phyloP scores from a whole-genome alignment of 2,329 filamentous ascomycete species.

The Nannizziopsis arthrosporioides region DNA sequence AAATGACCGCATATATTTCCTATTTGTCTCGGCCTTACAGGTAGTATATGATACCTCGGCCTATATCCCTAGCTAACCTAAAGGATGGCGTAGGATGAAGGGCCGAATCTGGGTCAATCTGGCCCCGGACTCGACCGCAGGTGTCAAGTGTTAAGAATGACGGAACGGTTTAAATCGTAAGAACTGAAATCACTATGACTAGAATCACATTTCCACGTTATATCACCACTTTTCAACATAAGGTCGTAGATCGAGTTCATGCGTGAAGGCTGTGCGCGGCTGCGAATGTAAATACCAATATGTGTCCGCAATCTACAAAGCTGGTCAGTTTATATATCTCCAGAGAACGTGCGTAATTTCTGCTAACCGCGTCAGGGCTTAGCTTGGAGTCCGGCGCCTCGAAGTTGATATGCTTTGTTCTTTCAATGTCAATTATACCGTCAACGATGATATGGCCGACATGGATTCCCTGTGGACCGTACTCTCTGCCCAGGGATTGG shows the following conservation, averaged over 20 bases:
- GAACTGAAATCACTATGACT: too few relatives aligned
- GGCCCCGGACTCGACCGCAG: too few relatives aligned
- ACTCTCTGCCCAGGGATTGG: constrained; percentile 69
- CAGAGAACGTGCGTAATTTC: not conserved
- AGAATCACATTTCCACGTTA: too few relatives aligned
- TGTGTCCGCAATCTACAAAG: constrained; percentile 61
- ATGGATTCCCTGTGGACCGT: constrained; percentile 72
- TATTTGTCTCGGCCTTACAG: too few relatives aligned
- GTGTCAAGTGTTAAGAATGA: too few relatives aligned
- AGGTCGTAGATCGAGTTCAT: constrained; percentile 69
- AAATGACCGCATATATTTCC: too few relatives aligned
- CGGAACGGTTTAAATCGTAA: too few relatives aligned
- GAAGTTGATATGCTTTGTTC: constrained; percentile 50
- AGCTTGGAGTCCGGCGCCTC: constrained; percentile 56
- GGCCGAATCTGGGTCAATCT: too few relatives aligned
- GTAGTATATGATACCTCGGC: too few relatives aligned
- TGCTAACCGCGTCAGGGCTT: constrained; percentile 58
- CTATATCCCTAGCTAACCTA: too few relatives aligned
- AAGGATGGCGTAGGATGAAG: too few relatives aligned
- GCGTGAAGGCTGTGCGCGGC: constrained; percentile 64
- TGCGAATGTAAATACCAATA: constrained; percentile 81
- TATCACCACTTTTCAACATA: constrained; percentile 70
- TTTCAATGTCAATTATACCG: constrained; percentile 70
- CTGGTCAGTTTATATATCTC: not conserved
- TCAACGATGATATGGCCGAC: constrained; percentile 74